phyloP scores from a whole-genome alignment of 768 basidiomycete species.

The Russula ochroleuca region DNA sequence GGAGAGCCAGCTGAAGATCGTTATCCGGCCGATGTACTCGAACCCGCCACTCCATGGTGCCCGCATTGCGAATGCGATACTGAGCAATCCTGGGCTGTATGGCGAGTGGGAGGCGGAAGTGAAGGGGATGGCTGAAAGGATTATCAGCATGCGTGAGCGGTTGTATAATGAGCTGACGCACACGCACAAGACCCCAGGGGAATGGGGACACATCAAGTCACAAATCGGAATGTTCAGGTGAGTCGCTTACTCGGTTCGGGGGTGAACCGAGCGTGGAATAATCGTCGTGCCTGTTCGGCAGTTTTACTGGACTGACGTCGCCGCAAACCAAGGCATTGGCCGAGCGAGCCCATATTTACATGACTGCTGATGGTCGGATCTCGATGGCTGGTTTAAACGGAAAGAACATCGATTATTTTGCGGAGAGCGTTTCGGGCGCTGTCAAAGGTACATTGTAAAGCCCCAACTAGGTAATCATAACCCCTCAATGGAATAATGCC shows the following conservation, averaged over 20 bases:
- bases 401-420: conserved; percentile 85
- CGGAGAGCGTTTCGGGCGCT: conserved; percentile 76
- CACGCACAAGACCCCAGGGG: conserved; percentile 83
- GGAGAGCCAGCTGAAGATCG: conserved; percentile 91
- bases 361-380: conserved; percentile 91
- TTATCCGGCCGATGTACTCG: conserved; percentile 95
- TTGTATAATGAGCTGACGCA: conserved; percentile 74
- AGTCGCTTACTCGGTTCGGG: conserved; percentile 26
- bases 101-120: conserved; percentile 87
- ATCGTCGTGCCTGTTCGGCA: conserved; percentile 3
- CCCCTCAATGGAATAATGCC: conserved; percentile 7
- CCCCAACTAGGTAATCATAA: conserved; percentile 13
- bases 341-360: conserved; percentile 86
- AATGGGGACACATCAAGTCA: conserved; percentile 91
- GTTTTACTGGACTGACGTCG: conserved; percentile 82
- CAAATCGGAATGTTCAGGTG: conserved; percentile 99
- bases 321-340: conserved; percentile 79
- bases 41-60: conserved; percentile 94
- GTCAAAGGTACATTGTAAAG: conserved; percentile 70
- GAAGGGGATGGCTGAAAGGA: conserved; percentile 92
- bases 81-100: conserved; percentile 71
- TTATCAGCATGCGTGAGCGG: conserved; percentile 87
- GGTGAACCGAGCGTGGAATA: not conserved
- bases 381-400: conserved; percentile 90
- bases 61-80: conserved; percentile 78